Conservation (phyloP, 2,329 filamentous ascomycete species). For the Metarhizium humberi region DNA sequence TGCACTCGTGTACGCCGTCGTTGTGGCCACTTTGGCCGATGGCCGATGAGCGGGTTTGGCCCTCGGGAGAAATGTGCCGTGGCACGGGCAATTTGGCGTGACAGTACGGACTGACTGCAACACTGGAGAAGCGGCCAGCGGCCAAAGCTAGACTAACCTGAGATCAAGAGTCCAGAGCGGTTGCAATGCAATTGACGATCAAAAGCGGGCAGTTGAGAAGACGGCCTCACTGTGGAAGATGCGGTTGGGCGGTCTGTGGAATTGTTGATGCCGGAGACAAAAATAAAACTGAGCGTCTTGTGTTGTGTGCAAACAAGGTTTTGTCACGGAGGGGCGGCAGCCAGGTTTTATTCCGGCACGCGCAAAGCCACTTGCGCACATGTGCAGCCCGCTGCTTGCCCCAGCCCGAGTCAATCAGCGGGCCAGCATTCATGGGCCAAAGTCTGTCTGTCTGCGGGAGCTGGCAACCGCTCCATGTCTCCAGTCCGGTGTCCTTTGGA, state of each 20-base stretch:
- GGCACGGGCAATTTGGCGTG: constrained; percentile 1
- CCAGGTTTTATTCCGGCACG: constrained; percentile 2
- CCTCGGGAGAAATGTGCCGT: constrained; percentile 4
- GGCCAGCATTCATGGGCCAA: neutral
- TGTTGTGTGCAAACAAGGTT: neutral
- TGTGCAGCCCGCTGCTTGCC: no score
- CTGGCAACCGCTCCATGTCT: no score
- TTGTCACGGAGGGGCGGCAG: neutral
- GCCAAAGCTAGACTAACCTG: constrained; percentile 7
- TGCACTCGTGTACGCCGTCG: neutral
- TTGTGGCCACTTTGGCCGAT: constrained; percentile 7
- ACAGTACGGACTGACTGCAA: neutral
- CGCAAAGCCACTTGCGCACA: neutral
- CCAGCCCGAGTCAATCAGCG: neutral
- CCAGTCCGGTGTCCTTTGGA: neutral
- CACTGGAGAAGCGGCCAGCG: constrained; percentile 7
- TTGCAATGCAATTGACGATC: constrained; percentile 1
- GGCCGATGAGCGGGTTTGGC: constrained; percentile 7
- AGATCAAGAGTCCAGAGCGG: neutral
- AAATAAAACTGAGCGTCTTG: neutral
- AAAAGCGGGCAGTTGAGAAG: neutral
- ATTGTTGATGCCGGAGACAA: neutral
- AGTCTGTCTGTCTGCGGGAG: neutral
- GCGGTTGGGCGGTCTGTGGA: neutral
- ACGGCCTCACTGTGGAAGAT: neutral